These are phyloP conservation scores for Podospora pseudocomata DNA, from an alignment of 495 filamentous ascomycete genomes.

Conservation along the genomic window DNA sequence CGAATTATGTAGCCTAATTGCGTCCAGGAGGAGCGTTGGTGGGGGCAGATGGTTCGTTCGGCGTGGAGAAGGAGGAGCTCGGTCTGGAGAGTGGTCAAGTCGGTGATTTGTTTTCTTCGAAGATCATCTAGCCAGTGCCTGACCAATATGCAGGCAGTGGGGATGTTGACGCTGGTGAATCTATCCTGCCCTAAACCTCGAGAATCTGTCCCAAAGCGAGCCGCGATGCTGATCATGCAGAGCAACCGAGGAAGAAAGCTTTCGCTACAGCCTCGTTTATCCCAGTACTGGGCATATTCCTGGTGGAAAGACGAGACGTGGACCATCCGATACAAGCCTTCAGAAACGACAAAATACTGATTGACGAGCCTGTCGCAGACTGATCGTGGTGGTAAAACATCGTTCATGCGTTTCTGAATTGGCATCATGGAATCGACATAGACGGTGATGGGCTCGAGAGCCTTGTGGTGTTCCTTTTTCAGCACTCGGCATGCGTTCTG, in stretches of 20 bases:
- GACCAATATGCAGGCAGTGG: slow-evolving; percentile 39
- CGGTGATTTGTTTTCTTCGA: slow-evolving; percentile 35
- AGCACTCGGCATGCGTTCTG: slow-evolving; percentile 33
- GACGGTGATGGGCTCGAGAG: slow-evolving; percentile 34
- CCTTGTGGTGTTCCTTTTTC: slow-evolving; percentile 33
- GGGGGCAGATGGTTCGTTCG: slow-evolving; percentile 33
- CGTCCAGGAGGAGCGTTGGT: slow-evolving; percentile 37
- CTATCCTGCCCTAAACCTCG: slow-evolving; percentile 30
- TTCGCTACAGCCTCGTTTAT: slow-evolving; percentile 24
- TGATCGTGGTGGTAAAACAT: slow-evolving; percentile 33
- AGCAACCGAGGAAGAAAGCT: slow-evolving; percentile 46
- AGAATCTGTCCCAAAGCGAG: slow-evolving; percentile 30
- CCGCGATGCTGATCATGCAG: slow-evolving; percentile 35
- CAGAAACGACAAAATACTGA: slow-evolving; percentile 43
- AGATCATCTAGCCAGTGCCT: slow-evolving; percentile 39
- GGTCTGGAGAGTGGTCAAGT: slow-evolving; percentile 36
- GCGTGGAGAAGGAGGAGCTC: slow-evolving; percentile 39
- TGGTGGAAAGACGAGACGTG: slow-evolving; percentile 44
- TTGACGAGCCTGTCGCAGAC: slow-evolving; percentile 40
- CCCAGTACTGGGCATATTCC: slow-evolving; percentile 46
- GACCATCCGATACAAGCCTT: slow-evolving; percentile 50
- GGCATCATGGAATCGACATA: slow-evolving; percentile 40
- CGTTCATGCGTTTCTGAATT: slow-evolving; percentile 41
- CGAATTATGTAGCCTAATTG: slow-evolving; percentile 39
- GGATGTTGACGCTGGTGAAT: slow-evolving; percentile 36